A percentile compares a stretch with the other conserved stretches of the same genome.
Conservation (phyloP, 768 basidiomycete genomes). For the Leccinum longicurvipes region DNA sequence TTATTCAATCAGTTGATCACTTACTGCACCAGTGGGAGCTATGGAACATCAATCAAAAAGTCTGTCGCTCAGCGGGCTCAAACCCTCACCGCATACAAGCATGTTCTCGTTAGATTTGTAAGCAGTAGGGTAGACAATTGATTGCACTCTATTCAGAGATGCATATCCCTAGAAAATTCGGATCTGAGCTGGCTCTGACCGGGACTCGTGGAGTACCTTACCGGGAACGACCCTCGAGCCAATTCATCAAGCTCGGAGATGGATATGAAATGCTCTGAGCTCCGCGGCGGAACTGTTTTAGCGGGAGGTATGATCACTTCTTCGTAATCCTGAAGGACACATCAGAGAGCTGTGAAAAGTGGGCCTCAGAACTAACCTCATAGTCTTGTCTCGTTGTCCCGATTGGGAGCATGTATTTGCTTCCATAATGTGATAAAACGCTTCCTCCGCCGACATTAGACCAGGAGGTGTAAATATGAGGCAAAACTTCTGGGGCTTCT, state of each 20-base stretch:
- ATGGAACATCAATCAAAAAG: slow-evolving; percentile 2
- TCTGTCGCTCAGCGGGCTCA: background rate
- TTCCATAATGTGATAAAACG: slow-evolving; percentile 64
- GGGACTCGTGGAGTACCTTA: slow-evolving; percentile 32
- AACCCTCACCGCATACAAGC: slow-evolving; percentile 51
- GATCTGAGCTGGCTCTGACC: background rate
- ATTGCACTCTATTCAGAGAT: slow-evolving; percentile 90
- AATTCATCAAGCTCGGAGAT: slow-evolving; percentile 75
- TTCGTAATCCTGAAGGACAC: slow-evolving; percentile 65
- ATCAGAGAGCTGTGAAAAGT: slow-evolving; percentile 6
- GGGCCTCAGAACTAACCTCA: slow-evolving; percentile 48
- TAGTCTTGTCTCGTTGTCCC: slow-evolving; percentile 68
- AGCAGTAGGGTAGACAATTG: slow-evolving; percentile 89
- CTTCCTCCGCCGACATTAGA: slow-evolving; percentile 56
- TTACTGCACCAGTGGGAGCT: slow-evolving; percentile 98
- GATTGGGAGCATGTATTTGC: slow-evolving; percentile 75
- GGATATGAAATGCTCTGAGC: slow-evolving; percentile 65
- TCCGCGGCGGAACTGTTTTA: slow-evolving; percentile 66
- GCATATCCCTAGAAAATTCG: slow-evolving; percentile 63
- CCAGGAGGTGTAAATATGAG: slow-evolving; percentile 85
- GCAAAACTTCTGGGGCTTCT: slow-evolving; percentile 59
- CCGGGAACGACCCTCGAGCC: slow-evolving; percentile 80
- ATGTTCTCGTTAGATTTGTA: slow-evolving; percentile 97
- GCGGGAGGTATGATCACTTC: slow-evolving; percentile 90
- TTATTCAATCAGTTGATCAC: slow-evolving; percentile 24